Evolutionary conservation across 495 filamentous ascomycete genomes (phyloP).

Genomic region (Bacidia gigantensis): DNA sequence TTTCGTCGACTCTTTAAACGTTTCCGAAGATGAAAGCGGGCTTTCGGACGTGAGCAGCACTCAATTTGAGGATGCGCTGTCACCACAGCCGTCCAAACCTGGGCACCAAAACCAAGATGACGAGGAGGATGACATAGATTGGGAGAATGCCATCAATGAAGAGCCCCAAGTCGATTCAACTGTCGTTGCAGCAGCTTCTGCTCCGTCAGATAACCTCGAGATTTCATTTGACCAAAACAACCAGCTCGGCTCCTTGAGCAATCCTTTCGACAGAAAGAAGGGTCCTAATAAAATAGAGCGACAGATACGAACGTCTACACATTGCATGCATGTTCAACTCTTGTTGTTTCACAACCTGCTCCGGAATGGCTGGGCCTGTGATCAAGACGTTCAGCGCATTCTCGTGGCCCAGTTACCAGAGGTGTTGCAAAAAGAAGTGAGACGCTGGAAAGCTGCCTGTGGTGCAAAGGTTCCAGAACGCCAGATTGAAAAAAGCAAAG

Average conservation of each 20-base stretch:
- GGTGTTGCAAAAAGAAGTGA: slow-evolving; percentile 53
- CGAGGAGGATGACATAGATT: slow-evolving; percentile 62
- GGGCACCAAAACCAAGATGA: slow-evolving; percentile 31
- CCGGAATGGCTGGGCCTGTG: slow-evolving; percentile 77
- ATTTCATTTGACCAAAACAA: slow-evolving; percentile 56
- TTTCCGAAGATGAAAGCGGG: slow-evolving; percentile 45
- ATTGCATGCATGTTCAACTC: slow-evolving; percentile 80
- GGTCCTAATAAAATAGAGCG: slow-evolving; percentile 76
- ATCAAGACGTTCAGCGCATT: slow-evolving; percentile 62
- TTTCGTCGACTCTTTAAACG: slow-evolving; percentile 33
- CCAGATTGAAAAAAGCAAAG: background rate
- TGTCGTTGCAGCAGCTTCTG: slow-evolving; percentile 16
- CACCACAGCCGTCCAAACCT: slow-evolving; percentile 18
- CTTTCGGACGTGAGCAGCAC: slow-evolving; percentile 45
- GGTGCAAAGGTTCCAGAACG: slow-evolving; percentile 23
- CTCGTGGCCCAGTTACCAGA: slow-evolving; percentile 57
- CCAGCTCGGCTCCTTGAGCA: slow-evolving; percentile 32
- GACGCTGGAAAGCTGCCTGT: slow-evolving; percentile 55
- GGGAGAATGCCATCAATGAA: slow-evolving; percentile 63
- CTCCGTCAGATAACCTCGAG: slow-evolving; percentile 48
- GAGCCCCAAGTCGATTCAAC: slow-evolving; percentile 18
- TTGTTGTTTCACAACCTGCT: slow-evolving; percentile 79
- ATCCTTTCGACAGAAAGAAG: slow-evolving; percentile 59
- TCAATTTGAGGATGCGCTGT: slow-evolving; percentile 50
- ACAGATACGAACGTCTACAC: slow-evolving; percentile 58